phyloP scores from a whole-genome alignment of 2,329 filamentous ascomycete species.

The Xylaria digitata region DNA sequence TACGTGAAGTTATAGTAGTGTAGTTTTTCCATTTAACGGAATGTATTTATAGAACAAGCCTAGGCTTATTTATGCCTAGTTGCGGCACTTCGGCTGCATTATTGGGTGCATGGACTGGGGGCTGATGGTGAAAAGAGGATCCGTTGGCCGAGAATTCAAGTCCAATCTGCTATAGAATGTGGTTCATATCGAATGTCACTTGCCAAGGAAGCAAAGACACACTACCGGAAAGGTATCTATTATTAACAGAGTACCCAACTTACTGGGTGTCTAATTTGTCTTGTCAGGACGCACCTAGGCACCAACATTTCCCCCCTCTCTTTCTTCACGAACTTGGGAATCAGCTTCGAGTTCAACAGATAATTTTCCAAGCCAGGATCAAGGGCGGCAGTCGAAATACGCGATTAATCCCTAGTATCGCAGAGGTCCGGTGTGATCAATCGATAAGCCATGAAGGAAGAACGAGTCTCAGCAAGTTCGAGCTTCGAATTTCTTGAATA shows the following conservation, averaged over 20 bases:
- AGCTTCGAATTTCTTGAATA: constrained; percentile 46
- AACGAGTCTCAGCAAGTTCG: constrained; percentile 24
- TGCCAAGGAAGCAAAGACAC: constrained; percentile 28
- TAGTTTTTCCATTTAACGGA: neutral
- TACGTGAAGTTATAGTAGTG: no score
- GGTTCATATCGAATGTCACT: neutral
- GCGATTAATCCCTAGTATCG: no score
- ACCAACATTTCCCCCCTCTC: neutral
- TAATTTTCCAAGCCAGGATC: neutral
- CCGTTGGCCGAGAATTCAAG: constrained; percentile 3
- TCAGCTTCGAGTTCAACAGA: neutral
- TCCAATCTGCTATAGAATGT: neutral
- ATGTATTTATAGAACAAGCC: constrained; percentile 23
- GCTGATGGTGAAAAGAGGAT: constrained; percentile 12
- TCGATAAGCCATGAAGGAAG: constrained; percentile 26
- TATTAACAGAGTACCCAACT: neutral
- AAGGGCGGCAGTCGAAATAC: neutral
- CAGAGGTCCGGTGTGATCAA: neutral
- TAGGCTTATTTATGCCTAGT: constrained; percentile 15
- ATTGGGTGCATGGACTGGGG: neutral
- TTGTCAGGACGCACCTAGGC: constrained; percentile 12
- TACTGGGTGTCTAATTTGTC: constrained; percentile 17
- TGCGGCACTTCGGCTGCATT: constrained; percentile 19
- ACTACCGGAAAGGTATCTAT: neutral
- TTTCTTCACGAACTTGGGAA: neutral